Percentiles rank a stretch among this genome's conserved stretches.
These are phyloP conservation scores for Zygotorulaspora danielsina DNA, from an alignment of 805 yeast genomes.

Conservation along the genomic window DNA sequence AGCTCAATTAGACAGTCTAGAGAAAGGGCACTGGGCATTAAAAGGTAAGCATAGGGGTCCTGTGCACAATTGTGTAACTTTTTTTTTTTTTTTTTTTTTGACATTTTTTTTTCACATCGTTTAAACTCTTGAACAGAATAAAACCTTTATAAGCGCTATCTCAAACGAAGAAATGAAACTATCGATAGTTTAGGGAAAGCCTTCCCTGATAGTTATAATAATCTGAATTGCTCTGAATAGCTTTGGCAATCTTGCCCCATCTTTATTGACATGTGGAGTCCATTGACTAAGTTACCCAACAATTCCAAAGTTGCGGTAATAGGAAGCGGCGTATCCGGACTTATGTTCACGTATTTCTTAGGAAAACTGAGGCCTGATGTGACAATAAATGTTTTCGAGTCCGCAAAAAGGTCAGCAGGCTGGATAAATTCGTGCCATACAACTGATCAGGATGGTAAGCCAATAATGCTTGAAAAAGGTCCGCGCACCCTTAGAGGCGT, in stretches of 20 bases:
- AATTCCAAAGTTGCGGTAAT: conserved; percentile 58
- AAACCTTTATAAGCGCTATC: neutral
- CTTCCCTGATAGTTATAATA: no score
- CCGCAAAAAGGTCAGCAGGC: conserved; percentile 61
- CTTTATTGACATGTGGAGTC: conserved; percentile 17
- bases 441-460: conserved; percentile 29
- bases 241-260: no score
- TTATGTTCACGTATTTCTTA: conserved; percentile 67
- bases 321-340: conserved; percentile 88
- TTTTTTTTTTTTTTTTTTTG: conserved; percentile 6
- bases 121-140: neutral
- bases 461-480: conserved; percentile 64
- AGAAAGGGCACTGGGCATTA: conserved; percentile 32
- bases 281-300: conserved; percentile 22
- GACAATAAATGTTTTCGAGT: conserved; percentile 58
- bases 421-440: conserved; percentile 58
- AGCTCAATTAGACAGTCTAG: conserved; percentile 41
- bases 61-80: neutral
- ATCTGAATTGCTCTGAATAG: no score
- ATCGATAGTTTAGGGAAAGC: no score
- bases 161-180: neutral
- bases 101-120: no score
- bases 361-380: conserved; percentile 74
- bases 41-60: conserved; percentile 18
- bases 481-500: conserved; percentile 87